These are phyloP conservation scores for Uromyces viciae-fabae DNA, from an alignment of 1,284 basidiomycete species.

Conservation along the genomic window DNA sequence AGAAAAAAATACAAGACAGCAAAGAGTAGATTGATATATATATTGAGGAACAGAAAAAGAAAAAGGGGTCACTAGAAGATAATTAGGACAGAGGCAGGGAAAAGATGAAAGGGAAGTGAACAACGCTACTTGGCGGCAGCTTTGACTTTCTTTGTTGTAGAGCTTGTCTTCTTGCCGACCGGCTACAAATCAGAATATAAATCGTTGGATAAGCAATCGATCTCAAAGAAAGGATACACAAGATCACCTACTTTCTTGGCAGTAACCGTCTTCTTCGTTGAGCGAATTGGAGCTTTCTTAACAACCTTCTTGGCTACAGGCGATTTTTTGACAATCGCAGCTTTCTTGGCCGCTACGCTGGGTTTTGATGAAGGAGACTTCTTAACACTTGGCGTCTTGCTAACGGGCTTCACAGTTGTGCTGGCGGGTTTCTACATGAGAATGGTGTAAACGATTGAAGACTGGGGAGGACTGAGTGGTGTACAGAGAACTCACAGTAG, in stretches of 20 bases:
- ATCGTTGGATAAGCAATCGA: no score
- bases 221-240: background rate
- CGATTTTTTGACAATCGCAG: constrained; percentile 11
- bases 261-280: constrained; percentile 18
- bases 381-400: no score
- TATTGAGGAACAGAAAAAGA: no score
- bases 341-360: constrained; percentile 35
- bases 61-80: no score
- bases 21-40: no score
- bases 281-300: background rate
- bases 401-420: constrained; percentile 29
- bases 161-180: constrained; percentile 42
- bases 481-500: constrained; percentile 17
- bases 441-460: background rate
- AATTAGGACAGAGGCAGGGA: no score
- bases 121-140: constrained; percentile 27
- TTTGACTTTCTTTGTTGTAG: constrained; percentile 44
- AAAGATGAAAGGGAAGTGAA: no score
- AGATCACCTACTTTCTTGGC: constrained; percentile 26
- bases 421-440: constrained; percentile 27
- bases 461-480: background rate
- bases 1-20: no score
- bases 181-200: constrained; percentile 10
- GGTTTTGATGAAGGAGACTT: constrained; percentile 22
- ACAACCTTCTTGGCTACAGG: background rate